A percentile compares a stretch with the other conserved stretches of the same genome.
Evolutionary conservation across 1,284 basidiomycete species (phyloP).

Genomic region (Cryptococcus amylolentus): DNA sequence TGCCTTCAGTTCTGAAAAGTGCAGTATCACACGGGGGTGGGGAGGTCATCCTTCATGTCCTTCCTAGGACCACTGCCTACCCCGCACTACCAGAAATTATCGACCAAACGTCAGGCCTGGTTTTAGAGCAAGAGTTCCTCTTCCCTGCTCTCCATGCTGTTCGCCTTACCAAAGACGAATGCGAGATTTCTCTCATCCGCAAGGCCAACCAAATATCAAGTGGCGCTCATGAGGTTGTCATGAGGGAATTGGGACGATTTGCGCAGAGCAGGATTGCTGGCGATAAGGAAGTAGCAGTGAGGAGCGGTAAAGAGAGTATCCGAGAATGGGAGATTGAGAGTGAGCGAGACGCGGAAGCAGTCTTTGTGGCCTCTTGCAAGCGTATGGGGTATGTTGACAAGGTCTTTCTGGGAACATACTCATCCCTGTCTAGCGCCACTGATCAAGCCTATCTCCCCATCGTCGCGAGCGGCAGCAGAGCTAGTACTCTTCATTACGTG

Average conservation of each 20-base stretch:
- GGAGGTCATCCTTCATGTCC: constrained; percentile 41
- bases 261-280: constrained; percentile 51
- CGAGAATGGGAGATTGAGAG: constrained; percentile 82
- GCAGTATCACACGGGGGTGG: constrained; percentile 9
- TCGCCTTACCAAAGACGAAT: constrained; percentile 68
- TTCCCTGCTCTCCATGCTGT: constrained; percentile 70
- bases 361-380: constrained; percentile 81
- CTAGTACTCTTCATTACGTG: constrained; percentile 87
- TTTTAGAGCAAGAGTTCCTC: constrained; percentile 55
- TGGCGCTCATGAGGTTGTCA: constrained; percentile 79
- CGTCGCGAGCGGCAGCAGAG: constrained; percentile 74
- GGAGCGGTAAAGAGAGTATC: constrained; percentile 58
- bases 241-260: constrained; percentile 77
- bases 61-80: constrained; percentile 57
- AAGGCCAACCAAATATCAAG: constrained; percentile 80
- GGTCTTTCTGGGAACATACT: not conserved
- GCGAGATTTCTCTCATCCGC: constrained; percentile 69
- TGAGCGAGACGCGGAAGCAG: constrained; percentile 84
- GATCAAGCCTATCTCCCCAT: constrained; percentile 86
- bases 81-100: constrained; percentile 60
- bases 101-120: constrained; percentile 49
- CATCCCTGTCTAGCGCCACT: constrained; percentile 11
- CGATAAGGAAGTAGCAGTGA: constrained; percentile 48
- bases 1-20: constrained; percentile 41
- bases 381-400: constrained; percentile 64